Evolutionary conservation across 2,329 filamentous ascomycete species (phyloP), one percentile per base, ranked within the genome.

Genomic region (Claviceps maximensis): DNA sequence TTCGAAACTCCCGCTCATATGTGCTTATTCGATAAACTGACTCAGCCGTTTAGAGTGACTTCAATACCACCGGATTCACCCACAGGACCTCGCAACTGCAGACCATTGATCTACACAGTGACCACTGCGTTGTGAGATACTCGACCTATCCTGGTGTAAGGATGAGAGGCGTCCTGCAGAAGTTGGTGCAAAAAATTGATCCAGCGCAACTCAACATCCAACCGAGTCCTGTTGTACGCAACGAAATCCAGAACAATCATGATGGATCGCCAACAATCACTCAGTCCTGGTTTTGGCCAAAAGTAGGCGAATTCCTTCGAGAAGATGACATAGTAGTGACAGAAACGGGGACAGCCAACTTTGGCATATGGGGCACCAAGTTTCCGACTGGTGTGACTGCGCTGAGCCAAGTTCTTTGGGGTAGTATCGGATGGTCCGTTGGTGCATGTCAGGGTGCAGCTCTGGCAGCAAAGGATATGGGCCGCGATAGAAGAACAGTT

Each of bases 331-430:
- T 94, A 53, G 74, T 95, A 52, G 78, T 95, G 50, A 91, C 89
- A 0, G 89, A 94, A 67, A 95, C 89, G 2, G 89, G 89, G 41
- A 95, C 89, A 0, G 76, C 88, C 54, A 91, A 89, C 70, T 91
- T 94, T 65, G 89, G 89, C 53, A 87, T 93, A 61, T 89, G 86
- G 80, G 87, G 90, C 54, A 90, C 88, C 4, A 79, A 79, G 44
- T 93, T 95, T 71, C 89, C 89, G 0, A 65, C 73, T 2, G 76
- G 78, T n/a, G 86, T 90, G n/a, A 87, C 79, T 8, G 86, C 86
- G 19, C 80, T 95, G 61, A 89, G 80, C 51, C 88, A 93, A 64
- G 84, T 87, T 2, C 79, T 93, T 13, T 70, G 88, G 87, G 65
- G 87, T 70, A 79, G 76, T 58, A 81, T 82, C 54, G 78, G 78